Evolutionary conservation across 495 filamentous ascomycete genomes (phyloP).

Genomic region (Penicillium steckii): DNA sequence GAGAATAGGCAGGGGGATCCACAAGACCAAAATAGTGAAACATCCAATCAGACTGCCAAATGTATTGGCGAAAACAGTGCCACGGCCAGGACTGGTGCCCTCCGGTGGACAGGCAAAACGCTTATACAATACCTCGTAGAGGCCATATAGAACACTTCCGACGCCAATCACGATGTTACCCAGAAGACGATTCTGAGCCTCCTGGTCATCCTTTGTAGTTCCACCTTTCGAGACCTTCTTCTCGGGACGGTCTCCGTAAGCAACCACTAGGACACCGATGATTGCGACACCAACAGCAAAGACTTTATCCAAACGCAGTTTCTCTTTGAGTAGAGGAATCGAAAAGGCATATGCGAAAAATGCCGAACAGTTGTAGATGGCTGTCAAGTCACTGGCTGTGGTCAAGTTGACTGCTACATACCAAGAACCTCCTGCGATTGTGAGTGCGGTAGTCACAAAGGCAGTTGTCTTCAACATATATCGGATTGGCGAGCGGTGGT

Average conservation of each 20-base stretch:
- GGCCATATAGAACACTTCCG: conserved; percentile 91
- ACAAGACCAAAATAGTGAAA: conserved; percentile 83
- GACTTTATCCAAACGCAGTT: conserved; percentile 74
- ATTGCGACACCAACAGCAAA: conserved; percentile 83
- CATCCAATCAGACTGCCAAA: conserved; percentile 82
- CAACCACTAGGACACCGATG: conserved; percentile 83
- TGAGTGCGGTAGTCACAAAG: conserved; percentile 81
- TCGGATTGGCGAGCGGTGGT: conserved; percentile 57
- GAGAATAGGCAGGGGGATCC: conserved; percentile 86
- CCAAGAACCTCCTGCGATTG: conserved; percentile 90
- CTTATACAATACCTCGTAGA: conserved; percentile 98
- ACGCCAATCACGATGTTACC: conserved; percentile 92
- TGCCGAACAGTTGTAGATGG: conserved; percentile 98
- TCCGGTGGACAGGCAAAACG: conserved; percentile 88
- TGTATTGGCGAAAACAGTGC: conserved; percentile 89
- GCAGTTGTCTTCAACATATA: conserved; percentile 79
- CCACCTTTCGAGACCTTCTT: conserved; percentile 54
- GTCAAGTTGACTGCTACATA: conserved; percentile 93
- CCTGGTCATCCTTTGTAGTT: conserved; percentile 39
- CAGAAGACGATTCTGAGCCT: conserved; percentile 60
- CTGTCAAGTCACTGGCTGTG: conserved; percentile 86
- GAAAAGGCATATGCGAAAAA: conserved; percentile 98
- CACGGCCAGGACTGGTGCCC: conserved; percentile 72
- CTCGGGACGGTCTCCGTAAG: conserved; percentile 71
- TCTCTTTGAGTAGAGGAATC: conserved; percentile 83